Conservation (phyloP, 306 rosid species). For the Casuarina cunninghamiana region DNA sequence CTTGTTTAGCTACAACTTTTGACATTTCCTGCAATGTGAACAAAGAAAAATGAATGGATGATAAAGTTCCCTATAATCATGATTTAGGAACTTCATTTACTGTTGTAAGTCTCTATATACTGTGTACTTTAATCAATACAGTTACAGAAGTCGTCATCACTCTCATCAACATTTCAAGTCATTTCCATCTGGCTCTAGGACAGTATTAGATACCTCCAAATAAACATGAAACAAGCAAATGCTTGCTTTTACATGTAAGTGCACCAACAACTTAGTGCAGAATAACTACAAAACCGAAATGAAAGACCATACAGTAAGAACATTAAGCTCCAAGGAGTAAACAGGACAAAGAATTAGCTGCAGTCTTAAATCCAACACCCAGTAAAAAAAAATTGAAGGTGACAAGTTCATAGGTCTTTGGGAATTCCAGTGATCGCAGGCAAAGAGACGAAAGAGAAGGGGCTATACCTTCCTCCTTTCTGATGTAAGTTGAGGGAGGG, state of each 20-base stretch:
- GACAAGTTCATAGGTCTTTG: neutral
- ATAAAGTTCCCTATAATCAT: neutral
- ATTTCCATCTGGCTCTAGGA: neutral
- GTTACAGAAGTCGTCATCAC: neutral
- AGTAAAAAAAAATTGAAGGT: neutral
- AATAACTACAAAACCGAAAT: neutral
- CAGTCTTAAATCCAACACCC: neutral
- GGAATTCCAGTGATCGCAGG: conserved; percentile 11
- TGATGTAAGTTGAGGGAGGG: conserved; percentile 81
- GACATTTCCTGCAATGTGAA: conserved; percentile 63
- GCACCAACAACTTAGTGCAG: neutral
- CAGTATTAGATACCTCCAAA: neutral
- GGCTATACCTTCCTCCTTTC: conserved; percentile 88
- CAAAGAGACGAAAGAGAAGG: conserved; percentile 21
- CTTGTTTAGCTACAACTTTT: conserved; percentile 81
- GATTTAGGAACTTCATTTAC: conserved; percentile 6
- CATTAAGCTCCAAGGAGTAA: neutral
- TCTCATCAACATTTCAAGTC: neutral
- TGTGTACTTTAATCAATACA: neutral
- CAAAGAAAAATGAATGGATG: neutral
- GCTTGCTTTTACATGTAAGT: neutral
- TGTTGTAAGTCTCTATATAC: neutral
- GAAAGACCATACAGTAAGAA: neutral
- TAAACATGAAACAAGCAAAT: neutral
- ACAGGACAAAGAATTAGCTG: neutral